These are phyloP conservation scores for Leptoxyphium fumago DNA, from an alignment of 2,329 filamentous ascomycete species.

Conservation along the genomic window DNA sequence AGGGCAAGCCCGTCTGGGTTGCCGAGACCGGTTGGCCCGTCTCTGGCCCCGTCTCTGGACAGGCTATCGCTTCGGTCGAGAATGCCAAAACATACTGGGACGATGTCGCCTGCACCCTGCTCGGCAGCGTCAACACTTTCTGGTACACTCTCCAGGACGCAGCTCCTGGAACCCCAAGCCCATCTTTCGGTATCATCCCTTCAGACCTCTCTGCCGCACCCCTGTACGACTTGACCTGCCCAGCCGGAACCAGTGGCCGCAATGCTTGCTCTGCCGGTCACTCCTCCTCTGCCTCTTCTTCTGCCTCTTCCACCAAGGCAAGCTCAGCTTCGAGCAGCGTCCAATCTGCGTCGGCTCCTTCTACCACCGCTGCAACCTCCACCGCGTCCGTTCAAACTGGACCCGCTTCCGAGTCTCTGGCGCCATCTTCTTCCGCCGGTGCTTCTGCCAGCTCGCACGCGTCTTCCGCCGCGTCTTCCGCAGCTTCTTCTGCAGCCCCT, in stretches of 20 bases:
- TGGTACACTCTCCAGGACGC: conserved; percentile 64
- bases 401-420: neutral
- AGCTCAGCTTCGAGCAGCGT: conserved; percentile 1
- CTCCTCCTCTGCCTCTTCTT: neutral
- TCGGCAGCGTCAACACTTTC: conserved; percentile 48
- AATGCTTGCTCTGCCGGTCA: neutral
- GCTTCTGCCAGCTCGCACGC: conserved; percentile 1
- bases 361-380: conserved; percentile 2
- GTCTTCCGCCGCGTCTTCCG: neutral
- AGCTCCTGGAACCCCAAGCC: conserved; percentile 38
- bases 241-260: conserved; percentile 9
- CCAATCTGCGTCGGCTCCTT: conserved; percentile 1
- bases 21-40: conserved; percentile 85
- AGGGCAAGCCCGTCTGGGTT: conserved; percentile 64
- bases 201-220: conserved; percentile 38
- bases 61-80: conserved; percentile 45
- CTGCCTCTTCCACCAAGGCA: conserved; percentile 3
- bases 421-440: neutral
- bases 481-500: neutral
- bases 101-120: conserved; percentile 55
- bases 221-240: conserved; percentile 49
- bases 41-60: conserved; percentile 46
- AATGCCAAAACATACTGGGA: conserved; percentile 76
- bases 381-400: conserved; percentile 2
- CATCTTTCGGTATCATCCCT: conserved; percentile 57